These are phyloP conservation scores for Brassica hybrid DNA, from an alignment of 441 rosid genomes.

Conservation along the genomic window DNA sequence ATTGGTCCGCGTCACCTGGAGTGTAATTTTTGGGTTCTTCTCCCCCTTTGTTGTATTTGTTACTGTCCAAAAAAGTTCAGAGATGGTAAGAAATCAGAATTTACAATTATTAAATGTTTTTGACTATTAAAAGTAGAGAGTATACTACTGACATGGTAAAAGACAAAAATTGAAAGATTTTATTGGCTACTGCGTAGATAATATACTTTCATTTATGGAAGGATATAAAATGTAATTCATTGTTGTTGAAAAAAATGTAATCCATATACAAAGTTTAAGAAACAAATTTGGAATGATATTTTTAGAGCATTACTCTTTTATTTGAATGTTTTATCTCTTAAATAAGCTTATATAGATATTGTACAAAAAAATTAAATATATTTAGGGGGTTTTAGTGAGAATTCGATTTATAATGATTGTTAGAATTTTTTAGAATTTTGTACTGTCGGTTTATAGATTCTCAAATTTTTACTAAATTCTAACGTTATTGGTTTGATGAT, in stretches of 20 bases:
- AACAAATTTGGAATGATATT: background rate
- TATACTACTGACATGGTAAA: too few species aligned
- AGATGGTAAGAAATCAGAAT: background rate
- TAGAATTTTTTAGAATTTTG: too few species aligned
- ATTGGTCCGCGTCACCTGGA: slow-evolving; percentile 16
- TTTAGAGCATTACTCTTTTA: background rate
- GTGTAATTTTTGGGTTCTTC: background rate
- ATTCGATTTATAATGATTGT: background rate
- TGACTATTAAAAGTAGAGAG: too few species aligned
- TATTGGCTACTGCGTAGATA: background rate
- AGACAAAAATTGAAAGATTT: too few species aligned
- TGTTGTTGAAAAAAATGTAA: too few species aligned
- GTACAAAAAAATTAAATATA: background rate
- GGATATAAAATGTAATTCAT: too few species aligned
- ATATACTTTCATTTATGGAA: background rate
- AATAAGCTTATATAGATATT: background rate
- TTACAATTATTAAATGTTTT: background rate
- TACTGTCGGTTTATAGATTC: too few species aligned
- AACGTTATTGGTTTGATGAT: background rate
- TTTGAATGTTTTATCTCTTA: background rate
- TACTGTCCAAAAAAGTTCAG: slow-evolving; percentile 13
- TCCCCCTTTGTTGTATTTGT: background rate
- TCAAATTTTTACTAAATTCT: too few species aligned
- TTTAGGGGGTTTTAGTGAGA: background rate
- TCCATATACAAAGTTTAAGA: background rate